Conservation (phyloP, 805 yeast genomes). For the Metschnikowia rubicola region DNA sequence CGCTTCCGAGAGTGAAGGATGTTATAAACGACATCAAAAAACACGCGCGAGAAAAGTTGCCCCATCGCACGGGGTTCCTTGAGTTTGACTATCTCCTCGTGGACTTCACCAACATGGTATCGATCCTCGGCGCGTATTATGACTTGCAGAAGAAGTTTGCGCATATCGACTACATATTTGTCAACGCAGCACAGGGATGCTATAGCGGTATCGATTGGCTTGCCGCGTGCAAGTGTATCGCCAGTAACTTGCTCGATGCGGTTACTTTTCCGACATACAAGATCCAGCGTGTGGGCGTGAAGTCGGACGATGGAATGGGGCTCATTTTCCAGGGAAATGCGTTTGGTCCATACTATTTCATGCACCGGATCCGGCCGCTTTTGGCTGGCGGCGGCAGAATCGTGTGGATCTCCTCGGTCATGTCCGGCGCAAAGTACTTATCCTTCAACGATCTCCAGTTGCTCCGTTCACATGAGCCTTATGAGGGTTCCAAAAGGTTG, state of each 20-base stretch:
- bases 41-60: conserved; percentile 26
- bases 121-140: conserved; percentile 68
- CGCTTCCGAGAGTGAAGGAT: conserved; percentile 78
- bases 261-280: conserved; percentile 89
- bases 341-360: conserved; percentile 89
- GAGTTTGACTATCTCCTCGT: conserved; percentile 86
- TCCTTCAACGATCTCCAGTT: conserved; percentile 75
- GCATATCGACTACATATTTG: conserved; percentile 71
- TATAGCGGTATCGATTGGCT: conserved; percentile 85
- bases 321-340: conserved; percentile 91
- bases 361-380: conserved; percentile 59
- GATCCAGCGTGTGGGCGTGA: conserved; percentile 74
- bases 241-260: conserved; percentile 66
- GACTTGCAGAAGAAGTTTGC: conserved; percentile 64
- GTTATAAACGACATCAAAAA: conserved; percentile 50
- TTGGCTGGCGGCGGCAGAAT: conserved; percentile 63
- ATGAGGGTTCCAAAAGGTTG: conserved; percentile 88
- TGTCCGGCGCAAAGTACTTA: conserved; percentile 72
- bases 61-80: conserved; percentile 49
- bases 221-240: conserved; percentile 67
- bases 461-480: conserved; percentile 59
- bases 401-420: conserved; percentile 82
- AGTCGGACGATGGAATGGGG: conserved; percentile 77
- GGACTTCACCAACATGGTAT: conserved; percentile 89
- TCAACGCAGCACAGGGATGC: conserved; percentile 89